Base-by-base conservation (phyloP, 139 green algal genomes). In the Haematococcus lacustris region DNA sequence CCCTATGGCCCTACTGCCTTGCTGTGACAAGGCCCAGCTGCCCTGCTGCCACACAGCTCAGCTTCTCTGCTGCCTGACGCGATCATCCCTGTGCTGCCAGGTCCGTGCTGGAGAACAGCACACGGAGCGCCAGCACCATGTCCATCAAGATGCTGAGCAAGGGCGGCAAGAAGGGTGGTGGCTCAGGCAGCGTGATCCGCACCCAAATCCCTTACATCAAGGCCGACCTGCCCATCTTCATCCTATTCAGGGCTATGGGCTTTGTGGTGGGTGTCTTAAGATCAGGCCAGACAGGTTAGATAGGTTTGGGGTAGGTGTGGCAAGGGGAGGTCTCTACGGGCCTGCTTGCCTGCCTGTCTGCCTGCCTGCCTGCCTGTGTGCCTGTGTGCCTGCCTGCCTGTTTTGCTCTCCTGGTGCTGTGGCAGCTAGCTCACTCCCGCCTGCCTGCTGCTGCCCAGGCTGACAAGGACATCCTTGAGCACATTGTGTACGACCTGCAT, bases 241-340 rank as follows among this genome's bases (percentile, higher is more conserved):
- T 97, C 70, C 82, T 96, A 33, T 97, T 97, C 82, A 73, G 91
- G 1, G 92, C 92, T 0, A 81, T 97, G 40, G 92, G 92, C 69
- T 88, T 91, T 37, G 86, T 92, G 74, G 88, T 91, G 62, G 57
- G 86, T 76, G 41, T 33, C n/a, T n/a, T n/a, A n/a, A n/a, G n/a
- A n/a, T n/a, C n/a, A n/a, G n/a, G n/a, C n/a, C n/a, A n/a, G n/a
- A n/a, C n/a, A n/a, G n/a, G n/a, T n/a, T n/a, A n/a, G n/a, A n/a
- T n/a, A n/a, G n/a, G n/a, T n/a, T n/a, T n/a, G n/a, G n/a, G n/a
- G n/a, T n/a, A n/a, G n/a, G n/a, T n/a, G n/a, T n/a, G n/a, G n/a
- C n/a, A n/a, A n/a, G n/a, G n/a, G n/a, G n/a, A n/a, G n/a, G n/a
- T n/a, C n/a, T n/a, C n/a, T n/a, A n/a, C n/a, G n/a, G n/a, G n/a